Evolutionary conservation across 257 asterid species (phyloP), one percentile per base, ranked within the genome.

Genomic region (Nicotiana obtusifolia): DNA sequence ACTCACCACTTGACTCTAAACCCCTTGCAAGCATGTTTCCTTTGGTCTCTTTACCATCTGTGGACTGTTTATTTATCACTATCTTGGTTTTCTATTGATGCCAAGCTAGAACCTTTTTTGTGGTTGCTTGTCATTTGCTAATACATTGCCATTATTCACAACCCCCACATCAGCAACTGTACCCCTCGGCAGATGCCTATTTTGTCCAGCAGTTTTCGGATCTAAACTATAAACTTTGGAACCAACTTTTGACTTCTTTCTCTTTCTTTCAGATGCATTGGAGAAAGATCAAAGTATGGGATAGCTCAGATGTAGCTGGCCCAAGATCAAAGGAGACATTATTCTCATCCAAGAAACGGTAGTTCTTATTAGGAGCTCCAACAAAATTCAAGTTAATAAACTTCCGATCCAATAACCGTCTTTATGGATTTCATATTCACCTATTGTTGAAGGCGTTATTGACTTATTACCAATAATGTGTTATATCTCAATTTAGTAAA

Each of bases 1-100:
- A 62, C 85, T 84, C 78, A 93, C 99, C 94, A 3, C 89, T 84
- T 26, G 87, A 86, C 90, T 90, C 99, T 64, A 93, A 79, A 80
- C 92, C 95, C 83, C 93, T 80, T 54, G 98, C 81, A 65, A 87
- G 94, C 84, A 92, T 86, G 85, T 85, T 84, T 89, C 76, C 81
- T 37, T 44, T 44, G 20, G 76, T 81, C 28, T 26, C 28, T 26
- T 26, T 26, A 26, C 28, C 28, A 1, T 26, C 28, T 26, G 28
- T 26, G 28, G 28, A 26, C 28, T 26, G 28, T 26, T 26, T 26
- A 26, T 26, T 26, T 26, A 2, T 26, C 28, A 13, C 78, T 82
- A 61, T 85, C 76, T 16, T 68, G 84, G 77, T 26, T 87, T 66
- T 15, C 31, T 49, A 17, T 44, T 7, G 76, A 59, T 19, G 82